Percentiles rank a stretch among this genome's conserved stretches.
Conservation (phyloP, 495 filamentous ascomycete species). For the Tuber indicum region DNA sequence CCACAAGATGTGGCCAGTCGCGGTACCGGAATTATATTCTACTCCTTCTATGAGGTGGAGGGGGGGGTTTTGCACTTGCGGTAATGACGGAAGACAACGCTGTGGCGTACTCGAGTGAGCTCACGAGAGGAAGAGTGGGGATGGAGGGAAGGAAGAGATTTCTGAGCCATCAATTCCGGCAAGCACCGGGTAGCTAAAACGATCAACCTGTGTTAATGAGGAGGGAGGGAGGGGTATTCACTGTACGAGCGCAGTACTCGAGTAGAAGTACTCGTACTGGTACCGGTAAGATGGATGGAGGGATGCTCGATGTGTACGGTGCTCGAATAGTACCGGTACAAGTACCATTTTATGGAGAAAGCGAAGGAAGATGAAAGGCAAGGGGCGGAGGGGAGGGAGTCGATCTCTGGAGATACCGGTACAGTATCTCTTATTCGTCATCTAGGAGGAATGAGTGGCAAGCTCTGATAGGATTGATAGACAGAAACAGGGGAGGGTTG, state of each 20-base stretch:
- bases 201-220: conserved; percentile 12
- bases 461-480: neutral
- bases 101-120: neutral
- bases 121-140: neutral
- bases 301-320: neutral
- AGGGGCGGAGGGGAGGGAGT: neutral
- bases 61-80: neutral
- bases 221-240: neutral
- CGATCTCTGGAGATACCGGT: neutral
- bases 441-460: neutral
- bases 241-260: neutral
- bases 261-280: too few relatives aligned
- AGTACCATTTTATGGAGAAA: neutral
- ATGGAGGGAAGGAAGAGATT: neutral
- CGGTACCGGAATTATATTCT: neutral
- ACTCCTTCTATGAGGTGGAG: neutral
- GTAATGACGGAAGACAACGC: neutral
- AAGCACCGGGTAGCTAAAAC: conserved; percentile 27
- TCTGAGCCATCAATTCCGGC: conserved; percentile 7
- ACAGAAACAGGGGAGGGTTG: neutral
- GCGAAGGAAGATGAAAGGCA: neutral
- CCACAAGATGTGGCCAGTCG: neutral
- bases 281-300: neutral
- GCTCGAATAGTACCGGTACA: neutral
- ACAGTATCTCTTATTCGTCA: neutral